A percentile compares a stretch with the other conserved stretches of the same genome.
These are phyloP conservation scores for Calophaca sinica DNA, from an alignment of 306 rosid genomes.

Conservation along the genomic window DNA sequence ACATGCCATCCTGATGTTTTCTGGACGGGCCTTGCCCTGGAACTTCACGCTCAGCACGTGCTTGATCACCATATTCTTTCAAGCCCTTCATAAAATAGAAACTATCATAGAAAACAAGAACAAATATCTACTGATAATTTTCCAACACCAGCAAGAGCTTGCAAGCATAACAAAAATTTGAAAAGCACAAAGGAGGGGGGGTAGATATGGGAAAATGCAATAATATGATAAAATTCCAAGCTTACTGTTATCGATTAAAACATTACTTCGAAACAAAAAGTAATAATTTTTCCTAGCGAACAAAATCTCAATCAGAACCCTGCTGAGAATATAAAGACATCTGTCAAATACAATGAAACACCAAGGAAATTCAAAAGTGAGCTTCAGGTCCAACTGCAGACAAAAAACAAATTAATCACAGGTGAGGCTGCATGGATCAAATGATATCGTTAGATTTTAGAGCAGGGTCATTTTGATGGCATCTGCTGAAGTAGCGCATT, in stretches of 20 bases:
- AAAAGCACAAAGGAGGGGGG: neutral
- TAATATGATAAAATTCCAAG: conserved; percentile 3
- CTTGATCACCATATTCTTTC: conserved; percentile 67
- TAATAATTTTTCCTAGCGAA: conserved; percentile 27
- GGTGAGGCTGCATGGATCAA: conserved; percentile 8
- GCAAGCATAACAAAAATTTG: conserved; percentile 27
- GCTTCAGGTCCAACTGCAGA: conserved; percentile 19
- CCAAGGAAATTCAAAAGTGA: conserved; percentile 9
- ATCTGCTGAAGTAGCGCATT: conserved; percentile 10
- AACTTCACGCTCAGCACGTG: conserved; percentile 58
- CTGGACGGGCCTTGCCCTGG: conserved; percentile 61
- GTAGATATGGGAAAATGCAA: conserved; percentile 13
- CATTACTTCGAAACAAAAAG: neutral
- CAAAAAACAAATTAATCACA: conserved; percentile 2
- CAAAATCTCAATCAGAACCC: conserved; percentile 35
- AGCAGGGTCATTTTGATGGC: conserved; percentile 13
- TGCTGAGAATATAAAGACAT: conserved; percentile 14
- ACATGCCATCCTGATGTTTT: conserved; percentile 65
- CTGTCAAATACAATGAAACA: conserved; percentile 16
- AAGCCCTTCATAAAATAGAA: conserved; percentile 66
- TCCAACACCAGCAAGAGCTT: conserved; percentile 41
- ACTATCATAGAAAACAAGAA: conserved; percentile 39
- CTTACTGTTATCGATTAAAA: conserved; percentile 12
- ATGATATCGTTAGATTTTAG: conserved; percentile 13
- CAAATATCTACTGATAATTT: conserved; percentile 15